These are phyloP conservation scores for Fraxinus albicans DNA, from an alignment of 305 asterid genomes.

Conservation along the genomic window DNA sequence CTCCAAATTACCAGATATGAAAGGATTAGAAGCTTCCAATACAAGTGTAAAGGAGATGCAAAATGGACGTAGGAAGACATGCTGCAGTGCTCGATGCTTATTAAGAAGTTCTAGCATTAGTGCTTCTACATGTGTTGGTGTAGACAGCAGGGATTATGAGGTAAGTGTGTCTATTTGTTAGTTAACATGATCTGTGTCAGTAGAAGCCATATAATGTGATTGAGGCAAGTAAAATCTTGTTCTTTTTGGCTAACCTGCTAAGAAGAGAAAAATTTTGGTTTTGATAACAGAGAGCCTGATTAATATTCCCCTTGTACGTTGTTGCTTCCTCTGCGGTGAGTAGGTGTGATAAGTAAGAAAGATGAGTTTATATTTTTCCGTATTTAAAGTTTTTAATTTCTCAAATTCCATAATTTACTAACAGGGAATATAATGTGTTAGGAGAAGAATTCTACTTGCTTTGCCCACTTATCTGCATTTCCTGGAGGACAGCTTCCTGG, in stretches of 20 bases:
- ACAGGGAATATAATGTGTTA: slow-evolving; percentile 16
- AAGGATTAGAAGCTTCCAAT: slow-evolving; percentile 37
- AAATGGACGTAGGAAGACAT: slow-evolving; percentile 44
- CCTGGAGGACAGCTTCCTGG: slow-evolving; percentile 34
- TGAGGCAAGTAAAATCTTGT: neutral
- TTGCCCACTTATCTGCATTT: slow-evolving; percentile 34
- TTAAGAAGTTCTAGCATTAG: slow-evolving; percentile 81
- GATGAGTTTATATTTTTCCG: neutral
- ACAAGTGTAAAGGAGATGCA: slow-evolving; percentile 32
- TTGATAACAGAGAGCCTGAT: slow-evolving; percentile 6
- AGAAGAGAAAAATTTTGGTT: neutral
- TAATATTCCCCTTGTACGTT: slow-evolving; percentile 9
- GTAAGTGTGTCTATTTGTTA: slow-evolving; percentile 33
- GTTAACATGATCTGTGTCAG: neutral
- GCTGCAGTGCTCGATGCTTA: slow-evolving; percentile 80
- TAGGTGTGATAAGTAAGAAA: slow-evolving; percentile 18
- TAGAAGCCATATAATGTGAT: slow-evolving; percentile 16
- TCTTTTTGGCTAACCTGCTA: slow-evolving; percentile 5
- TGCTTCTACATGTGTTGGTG: slow-evolving; percentile 76
- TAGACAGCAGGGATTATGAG: slow-evolving; percentile 59
- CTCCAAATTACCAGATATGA: slow-evolving; percentile 32
- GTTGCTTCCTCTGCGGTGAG: slow-evolving; percentile 21
- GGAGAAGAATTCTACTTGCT: slow-evolving; percentile 17
- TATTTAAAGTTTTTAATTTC: neutral
- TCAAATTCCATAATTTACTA: neutral